Conservation (phyloP, 2,329 filamentous ascomycete genomes). For the Diaporthe ilicicola region DNA sequence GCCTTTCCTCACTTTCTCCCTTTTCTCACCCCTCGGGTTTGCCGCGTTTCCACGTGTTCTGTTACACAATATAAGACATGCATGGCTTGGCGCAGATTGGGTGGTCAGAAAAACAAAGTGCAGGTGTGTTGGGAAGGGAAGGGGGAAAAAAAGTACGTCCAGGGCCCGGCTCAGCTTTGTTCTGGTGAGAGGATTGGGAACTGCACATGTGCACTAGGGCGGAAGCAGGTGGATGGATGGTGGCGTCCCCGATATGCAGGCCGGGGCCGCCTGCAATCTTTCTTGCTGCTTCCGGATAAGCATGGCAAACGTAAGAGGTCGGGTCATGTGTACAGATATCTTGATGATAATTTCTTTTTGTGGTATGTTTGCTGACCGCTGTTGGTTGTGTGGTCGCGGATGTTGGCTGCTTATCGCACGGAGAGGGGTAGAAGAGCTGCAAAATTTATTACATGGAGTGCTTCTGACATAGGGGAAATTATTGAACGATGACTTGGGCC, state of each 20-base stretch:
- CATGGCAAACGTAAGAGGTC: neutral
- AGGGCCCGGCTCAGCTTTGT: too few relatives aligned
- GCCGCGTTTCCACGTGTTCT: constrained; percentile 12
- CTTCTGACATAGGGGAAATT: too few relatives aligned
- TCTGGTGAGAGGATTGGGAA: neutral
- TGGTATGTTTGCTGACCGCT: neutral
- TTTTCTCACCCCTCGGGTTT: neutral
- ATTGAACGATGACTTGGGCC: too few relatives aligned
- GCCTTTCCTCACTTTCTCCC: too few relatives aligned
- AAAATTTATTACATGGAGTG: too few relatives aligned
- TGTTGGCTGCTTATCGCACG: neutral
- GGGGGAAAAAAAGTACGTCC: neutral
- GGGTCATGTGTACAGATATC: neutral
- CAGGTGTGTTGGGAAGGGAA: too few relatives aligned
- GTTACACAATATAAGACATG: constrained; percentile 21
- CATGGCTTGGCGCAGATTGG: constrained; percentile 8
- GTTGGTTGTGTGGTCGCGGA: neutral
- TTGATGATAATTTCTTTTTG: neutral
- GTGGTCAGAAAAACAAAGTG: constrained; percentile 13
- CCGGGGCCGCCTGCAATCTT: neutral
- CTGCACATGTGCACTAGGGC: constrained; percentile 3
- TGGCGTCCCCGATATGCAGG: neutral
- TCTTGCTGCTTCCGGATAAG: constrained; percentile 23
- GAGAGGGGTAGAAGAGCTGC: neutral
- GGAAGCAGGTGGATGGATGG: neutral